Evolutionary conservation across 2,329 filamentous ascomycete species (phyloP).

Genomic region (Byssoonygena ceratinophila): DNA sequence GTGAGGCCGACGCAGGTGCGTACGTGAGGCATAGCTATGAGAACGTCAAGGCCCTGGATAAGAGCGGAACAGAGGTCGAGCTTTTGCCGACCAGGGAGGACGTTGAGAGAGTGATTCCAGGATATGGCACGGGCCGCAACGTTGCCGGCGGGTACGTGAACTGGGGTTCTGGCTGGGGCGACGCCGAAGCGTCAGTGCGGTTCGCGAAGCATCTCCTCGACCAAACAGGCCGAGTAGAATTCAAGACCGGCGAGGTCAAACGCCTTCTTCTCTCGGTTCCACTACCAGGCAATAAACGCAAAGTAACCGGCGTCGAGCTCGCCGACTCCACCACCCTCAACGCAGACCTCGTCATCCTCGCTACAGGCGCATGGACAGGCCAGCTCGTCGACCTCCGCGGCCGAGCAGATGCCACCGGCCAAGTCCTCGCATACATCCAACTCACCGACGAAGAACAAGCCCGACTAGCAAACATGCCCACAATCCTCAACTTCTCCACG

Average conservation of each 20-base stretch:
- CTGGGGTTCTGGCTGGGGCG: constrained; percentile 38
- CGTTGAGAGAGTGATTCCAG: constrained; percentile 27
- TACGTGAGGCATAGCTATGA: constrained; percentile 34
- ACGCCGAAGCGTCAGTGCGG: constrained; percentile 34
- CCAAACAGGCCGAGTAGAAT: constrained; percentile 27
- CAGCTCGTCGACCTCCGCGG: constrained; percentile 67
- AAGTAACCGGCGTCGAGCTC: constrained; percentile 43
- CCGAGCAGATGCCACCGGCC: constrained; percentile 68
- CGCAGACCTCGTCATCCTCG: constrained; percentile 66
- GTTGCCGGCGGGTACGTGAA: constrained; percentile 38
- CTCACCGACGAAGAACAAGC: constrained; percentile 62
- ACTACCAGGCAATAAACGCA: constrained; percentile 4
- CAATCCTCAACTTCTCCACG: constrained; percentile 41
- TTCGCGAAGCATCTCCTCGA: constrained; percentile 32
- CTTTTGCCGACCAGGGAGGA: constrained; percentile 28
- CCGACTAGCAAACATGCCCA: constrained; percentile 54
- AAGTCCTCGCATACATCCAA: constrained; percentile 66
- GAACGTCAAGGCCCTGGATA: constrained; percentile 31
- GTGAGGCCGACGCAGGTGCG: constrained; percentile 23
- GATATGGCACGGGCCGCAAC: constrained; percentile 27
- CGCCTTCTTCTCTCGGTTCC: constrained; percentile 27
- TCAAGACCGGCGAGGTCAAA: constrained; percentile 30
- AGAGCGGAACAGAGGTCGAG: constrained; percentile 24
- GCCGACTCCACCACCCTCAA: constrained; percentile 40
- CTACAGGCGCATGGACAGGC: constrained; percentile 79